Base-by-base conservation (phyloP, 306 rosid genomes). In the Rosa chinensis region DNA sequence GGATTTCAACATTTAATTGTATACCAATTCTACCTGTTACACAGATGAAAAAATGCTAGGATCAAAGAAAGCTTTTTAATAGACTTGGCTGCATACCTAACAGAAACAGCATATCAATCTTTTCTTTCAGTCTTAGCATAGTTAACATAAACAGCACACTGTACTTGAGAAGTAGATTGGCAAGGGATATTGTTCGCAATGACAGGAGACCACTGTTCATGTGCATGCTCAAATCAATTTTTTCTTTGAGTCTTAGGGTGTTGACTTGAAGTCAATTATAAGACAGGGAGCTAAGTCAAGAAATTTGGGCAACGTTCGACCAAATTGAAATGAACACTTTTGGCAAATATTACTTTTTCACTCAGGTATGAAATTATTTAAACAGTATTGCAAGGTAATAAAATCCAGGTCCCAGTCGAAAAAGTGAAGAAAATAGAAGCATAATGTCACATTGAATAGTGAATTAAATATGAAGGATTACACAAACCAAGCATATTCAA, bases 21-120 rank as follows among this genome's bases (percentile, higher is more conserved):
- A 94, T 87, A 85, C 85, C 82, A 71, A 90, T 75, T 82, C 78
- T 87, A 70, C 99, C 97, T 94, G 89, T 77, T 48, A 53, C 75
- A 83, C 16, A 32, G 6, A 50, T 4, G 66, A 4, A 44, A 47
- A 28, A 77, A 53, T 40, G n/a, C 50, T 47, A 20, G 18, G 52
- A 43, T 66, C 45, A 25, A 42, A 37, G 7, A 49, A 63, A 4
- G 52, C 59, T 45, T 6, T 18, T n/a, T 4, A 53, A 42, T 9
- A 4, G 47, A 28, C 10, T 14, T 37, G 62, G 50, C 21, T 47
- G 25, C 59, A 53, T 21, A 9, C 28, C 63, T 71, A 13, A 66
- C n/a, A 53, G 39, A 23, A 55, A 32, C 14, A 73, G 32, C 48
- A 45, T 18, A 58, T 14, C 47, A 48, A 48, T 3, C 2, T 14